These are phyloP conservation scores for Boletus subcaerulescens DNA, from an alignment of 768 basidiomycete genomes.

Conservation along the genomic window DNA sequence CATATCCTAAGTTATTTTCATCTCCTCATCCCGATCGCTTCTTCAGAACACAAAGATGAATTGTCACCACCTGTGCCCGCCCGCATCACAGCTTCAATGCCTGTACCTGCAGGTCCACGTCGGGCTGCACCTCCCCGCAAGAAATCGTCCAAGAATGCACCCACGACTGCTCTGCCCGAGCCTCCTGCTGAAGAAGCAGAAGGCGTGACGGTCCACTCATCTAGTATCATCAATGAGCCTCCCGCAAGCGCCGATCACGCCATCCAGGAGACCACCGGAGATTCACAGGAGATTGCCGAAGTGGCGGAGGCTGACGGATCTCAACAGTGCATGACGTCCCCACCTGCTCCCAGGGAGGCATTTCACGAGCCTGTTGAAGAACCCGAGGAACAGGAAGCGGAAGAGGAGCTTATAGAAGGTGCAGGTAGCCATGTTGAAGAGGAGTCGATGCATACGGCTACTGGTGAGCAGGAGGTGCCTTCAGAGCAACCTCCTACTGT, in stretches of 20 bases:
- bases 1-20: neutral
- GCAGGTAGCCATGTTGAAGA: neutral
- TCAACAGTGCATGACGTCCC: neutral
- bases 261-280: constrained; percentile 1
- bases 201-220: neutral
- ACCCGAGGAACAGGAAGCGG: constrained; percentile 10
- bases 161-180: constrained; percentile 30
- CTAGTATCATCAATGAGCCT: constrained; percentile 7
- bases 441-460: neutral
- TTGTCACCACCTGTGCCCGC: constrained; percentile 32
- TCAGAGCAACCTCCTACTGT: neutral
- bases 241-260: neutral
- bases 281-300: constrained; percentile 15
- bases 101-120: constrained; percentile 69
- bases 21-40: constrained; percentile 5
- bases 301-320: neutral
- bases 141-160: constrained; percentile 54
- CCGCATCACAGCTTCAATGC: constrained; percentile 58
- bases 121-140: constrained; percentile 73
- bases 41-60: constrained; percentile 20
- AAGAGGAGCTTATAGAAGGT: constrained; percentile 11
- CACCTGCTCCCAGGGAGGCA: neutral
- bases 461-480: constrained; percentile 1
- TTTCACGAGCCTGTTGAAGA: constrained; percentile 10
- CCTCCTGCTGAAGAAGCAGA: constrained; percentile 23